Evolutionary conservation across 2,329 filamentous ascomycete genomes (phyloP), one percentile per base, ranked within the genome.

Genomic region (Zasmidium citrigriseum): DNA sequence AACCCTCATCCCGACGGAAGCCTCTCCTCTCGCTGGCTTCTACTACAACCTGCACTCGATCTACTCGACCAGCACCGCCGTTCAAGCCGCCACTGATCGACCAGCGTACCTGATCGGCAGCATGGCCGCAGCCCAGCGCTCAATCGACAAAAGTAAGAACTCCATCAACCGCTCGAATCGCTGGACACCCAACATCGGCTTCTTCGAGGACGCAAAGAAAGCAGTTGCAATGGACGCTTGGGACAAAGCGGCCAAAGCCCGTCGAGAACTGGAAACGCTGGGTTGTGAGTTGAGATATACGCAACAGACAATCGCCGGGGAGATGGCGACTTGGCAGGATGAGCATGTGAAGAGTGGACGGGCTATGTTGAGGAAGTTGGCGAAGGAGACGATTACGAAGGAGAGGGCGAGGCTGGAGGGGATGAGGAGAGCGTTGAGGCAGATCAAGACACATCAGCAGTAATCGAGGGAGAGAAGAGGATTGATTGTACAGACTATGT

Each of bases 241-340:
- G 76, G 88, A 90, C 64, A 91, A 89, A 67, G 90, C 91, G 38
- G 82, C 85, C 14, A 86, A 87, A 63, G 86, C 85, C 21, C 84
- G 88, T 63, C 76, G 81, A 18, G 91, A 97, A 71, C 83, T 90
- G 11, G 84, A 88, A 20, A 84, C 86, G 46, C 76, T 96, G n/a
- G 88, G 89, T 0, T 86, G 86, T 52, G 95, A 99, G 75, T 78
- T 99, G 55, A 81, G 91, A 51, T 96, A 95, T 74, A 96, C 93
- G 49, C 93, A 97, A 76, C 91, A 96, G 74, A 91, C 93, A 14
- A 93, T 98, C 22, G 93, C 96, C 5, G 83, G 86, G 1, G 95
- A 99, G 77, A 75, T 99, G 56, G 95, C 95, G 0, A 92, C 90
- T 16, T 99, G 95, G 91, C 93, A 96, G 70, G 91, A 96, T 44